A percentile compares a stretch with the other conserved stretches of the same genome.
Evolutionary conservation across 140 eudicot genomes (phyloP).

Genomic region (Stevia rebaudiana): DNA sequence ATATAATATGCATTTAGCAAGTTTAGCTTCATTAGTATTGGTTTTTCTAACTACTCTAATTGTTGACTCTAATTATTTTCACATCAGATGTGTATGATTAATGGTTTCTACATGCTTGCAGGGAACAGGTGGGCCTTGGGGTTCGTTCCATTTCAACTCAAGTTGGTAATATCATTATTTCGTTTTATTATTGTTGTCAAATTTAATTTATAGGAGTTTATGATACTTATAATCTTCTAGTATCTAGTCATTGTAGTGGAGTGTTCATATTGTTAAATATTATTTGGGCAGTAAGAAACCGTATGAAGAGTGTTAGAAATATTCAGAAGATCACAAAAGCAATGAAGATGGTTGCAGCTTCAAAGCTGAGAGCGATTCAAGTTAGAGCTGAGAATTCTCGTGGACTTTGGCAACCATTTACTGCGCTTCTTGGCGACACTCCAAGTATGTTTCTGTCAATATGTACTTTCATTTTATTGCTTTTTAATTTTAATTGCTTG

Average conservation of each 20-base stretch:
- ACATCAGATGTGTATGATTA: neutral
- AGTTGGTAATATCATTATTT: conserved; percentile 46
- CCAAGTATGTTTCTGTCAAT: conserved; percentile 57
- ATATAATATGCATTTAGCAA: neutral
- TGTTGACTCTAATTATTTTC: neutral
- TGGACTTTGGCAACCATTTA: conserved; percentile 98
- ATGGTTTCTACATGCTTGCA: conserved; percentile 21
- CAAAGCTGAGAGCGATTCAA: conserved; percentile 93
- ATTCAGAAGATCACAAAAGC: conserved; percentile 98
- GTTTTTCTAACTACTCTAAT: neutral
- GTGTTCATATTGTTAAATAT: conserved; percentile 13
- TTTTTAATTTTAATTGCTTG: neutral
- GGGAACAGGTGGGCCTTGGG: conserved; percentile 67
- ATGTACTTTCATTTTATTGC: neutral
- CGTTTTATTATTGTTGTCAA: neutral
- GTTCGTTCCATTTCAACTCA: conserved; percentile 89
- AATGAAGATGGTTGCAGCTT: conserved; percentile 99
- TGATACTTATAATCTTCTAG: neutral
- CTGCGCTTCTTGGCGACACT: conserved; percentile 94
- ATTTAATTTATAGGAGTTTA: neutral
- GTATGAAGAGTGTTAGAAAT: conserved; percentile 95
- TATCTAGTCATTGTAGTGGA: neutral
- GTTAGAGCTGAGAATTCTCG: conserved; percentile 91
- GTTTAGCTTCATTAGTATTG: neutral
- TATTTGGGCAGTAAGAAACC: conserved; percentile 65